Conservation (phyloP, 768 basidiomycete genomes). For the Amanita exitialis region DNA sequence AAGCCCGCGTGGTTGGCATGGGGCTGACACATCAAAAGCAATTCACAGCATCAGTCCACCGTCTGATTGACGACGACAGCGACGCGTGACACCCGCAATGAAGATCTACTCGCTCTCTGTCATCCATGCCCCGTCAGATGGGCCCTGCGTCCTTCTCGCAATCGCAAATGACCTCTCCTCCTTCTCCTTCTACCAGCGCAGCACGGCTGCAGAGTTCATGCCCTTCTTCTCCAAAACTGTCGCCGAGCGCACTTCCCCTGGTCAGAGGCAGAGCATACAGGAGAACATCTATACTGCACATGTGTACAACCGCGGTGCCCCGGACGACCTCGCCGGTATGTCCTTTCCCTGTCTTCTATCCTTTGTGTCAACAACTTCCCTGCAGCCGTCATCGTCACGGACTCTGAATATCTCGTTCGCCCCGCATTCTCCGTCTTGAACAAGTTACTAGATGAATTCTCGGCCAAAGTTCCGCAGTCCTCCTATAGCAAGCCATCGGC, state of each 20-base stretch:
- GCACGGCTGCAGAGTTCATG: conserved; percentile 86
- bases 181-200: conserved; percentile 90
- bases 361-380: conserved; percentile 5
- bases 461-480: conserved; percentile 64
- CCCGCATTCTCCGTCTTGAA: conserved; percentile 93
- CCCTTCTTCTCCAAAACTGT: conserved; percentile 92
- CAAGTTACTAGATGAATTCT: conserved; percentile 90
- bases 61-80: no score
- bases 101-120: conserved; percentile 83
- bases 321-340: conserved; percentile 77
- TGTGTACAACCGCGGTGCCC: conserved; percentile 86
- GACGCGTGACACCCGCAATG: conserved; percentile 35
- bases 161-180: conserved; percentile 74
- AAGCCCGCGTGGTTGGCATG: background rate
- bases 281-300: conserved; percentile 92
- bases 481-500: conserved; percentile 54
- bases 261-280: conserved; percentile 88
- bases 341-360: conserved; percentile 3
- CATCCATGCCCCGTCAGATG: conserved; percentile 54
- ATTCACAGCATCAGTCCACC: no score
- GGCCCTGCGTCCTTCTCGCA: conserved; percentile 53
- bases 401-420: conserved; percentile 93
- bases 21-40: background rate
- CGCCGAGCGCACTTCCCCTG: conserved; percentile 74
- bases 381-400: conserved; percentile 84